phyloP scores from a whole-genome alignment of 1,139 yeast genomes.

The Pichia sp. region DNA sequence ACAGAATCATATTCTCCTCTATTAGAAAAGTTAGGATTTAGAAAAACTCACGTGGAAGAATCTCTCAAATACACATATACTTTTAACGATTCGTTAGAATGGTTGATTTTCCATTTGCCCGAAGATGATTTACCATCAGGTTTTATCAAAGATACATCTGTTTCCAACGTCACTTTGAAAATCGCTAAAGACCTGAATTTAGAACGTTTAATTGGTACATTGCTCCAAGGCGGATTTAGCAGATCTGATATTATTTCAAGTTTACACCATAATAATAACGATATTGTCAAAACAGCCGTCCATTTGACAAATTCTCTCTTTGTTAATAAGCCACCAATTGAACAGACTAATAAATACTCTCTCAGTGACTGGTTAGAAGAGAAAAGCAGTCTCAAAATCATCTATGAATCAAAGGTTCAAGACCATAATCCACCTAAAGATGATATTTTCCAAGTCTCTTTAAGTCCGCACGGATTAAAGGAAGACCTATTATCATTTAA shows the following conservation, averaged over 20 bases:
- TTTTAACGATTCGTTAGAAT: constrained; percentile 64
- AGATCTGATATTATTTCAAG: constrained; percentile 57
- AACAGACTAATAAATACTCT: constrained; percentile 7
- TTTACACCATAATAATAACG: constrained; percentile 40
- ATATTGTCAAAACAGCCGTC: constrained; percentile 54
- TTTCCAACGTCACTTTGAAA: constrained; percentile 47
- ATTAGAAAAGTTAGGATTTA: constrained; percentile 59
- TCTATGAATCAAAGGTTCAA: constrained; percentile 42
- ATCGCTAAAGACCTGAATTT: constrained; percentile 44
- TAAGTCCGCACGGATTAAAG: constrained; percentile 36
- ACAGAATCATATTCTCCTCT: constrained; percentile 20
- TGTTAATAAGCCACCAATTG: neutral
- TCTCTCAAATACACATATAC: constrained; percentile 59
- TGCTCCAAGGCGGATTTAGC: constrained; percentile 69
- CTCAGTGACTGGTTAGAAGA: constrained; percentile 69
- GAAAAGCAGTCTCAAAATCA: constrained; percentile 61
- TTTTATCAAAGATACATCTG: constrained; percentile 45
- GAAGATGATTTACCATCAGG: constrained; percentile 85
- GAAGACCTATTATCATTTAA: constrained; percentile 44
- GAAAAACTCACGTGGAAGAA: constrained; percentile 67
- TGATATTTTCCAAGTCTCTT: constrained; percentile 34
- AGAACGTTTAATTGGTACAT: constrained; percentile 52
- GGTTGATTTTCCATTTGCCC: constrained; percentile 86
- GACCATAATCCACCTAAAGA: constrained; percentile 29
- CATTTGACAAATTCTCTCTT: constrained; percentile 38